Base-by-base conservation (phyloP, 371 early-diverging fungal genomes). In the Mucor velutinosus region DNA sequence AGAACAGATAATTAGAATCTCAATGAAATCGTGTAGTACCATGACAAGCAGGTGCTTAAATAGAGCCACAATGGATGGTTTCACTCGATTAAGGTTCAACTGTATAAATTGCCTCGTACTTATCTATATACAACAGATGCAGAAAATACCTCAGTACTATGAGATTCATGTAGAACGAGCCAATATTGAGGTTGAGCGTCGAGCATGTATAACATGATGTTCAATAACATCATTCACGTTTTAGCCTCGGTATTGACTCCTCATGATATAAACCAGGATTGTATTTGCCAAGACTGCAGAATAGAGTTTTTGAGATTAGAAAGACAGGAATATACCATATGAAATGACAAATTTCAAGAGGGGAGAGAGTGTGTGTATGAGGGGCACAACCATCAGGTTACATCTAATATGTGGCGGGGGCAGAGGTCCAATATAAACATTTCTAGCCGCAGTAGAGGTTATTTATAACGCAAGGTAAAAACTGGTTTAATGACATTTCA, bases 21-120 rank as follows among this genome's bases (percentile, higher is more conserved):
- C 11, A 11, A 37, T 8, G 4, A 14, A 25, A 23, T 25, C 3
- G 3, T 7, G 51, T 51, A 51, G 23, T 19, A 51, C 51, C 23
- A 25, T 51, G 23, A 12, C 23, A 11, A 51, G 7, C 51, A 51
- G 25, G 51, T 51, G 25, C 23, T 25, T 23, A 4, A 51, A 12
- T 25, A 51, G 27, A 56, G 56, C 56, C 56, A 56, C 56, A 56
- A 3, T 56, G 30, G 30, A 56, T 56, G 27, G 56, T 56, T 56
- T 32, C 56, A 56, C 56, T 32, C 3, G 23, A 23, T 11, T 51
- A 51, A 51, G 12, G 23, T 51, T 51, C 10, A 19, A 11, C 8
- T 1, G 14, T 37, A 14, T 37, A 37, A 51, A 25, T 51, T 51
- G 5, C 51, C 51, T 51, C 51, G 51, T 51, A 25, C 51, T 51